Evolutionary conservation across 306 rosid species (phyloP).

Genomic region (Trifolium dubium): DNA sequence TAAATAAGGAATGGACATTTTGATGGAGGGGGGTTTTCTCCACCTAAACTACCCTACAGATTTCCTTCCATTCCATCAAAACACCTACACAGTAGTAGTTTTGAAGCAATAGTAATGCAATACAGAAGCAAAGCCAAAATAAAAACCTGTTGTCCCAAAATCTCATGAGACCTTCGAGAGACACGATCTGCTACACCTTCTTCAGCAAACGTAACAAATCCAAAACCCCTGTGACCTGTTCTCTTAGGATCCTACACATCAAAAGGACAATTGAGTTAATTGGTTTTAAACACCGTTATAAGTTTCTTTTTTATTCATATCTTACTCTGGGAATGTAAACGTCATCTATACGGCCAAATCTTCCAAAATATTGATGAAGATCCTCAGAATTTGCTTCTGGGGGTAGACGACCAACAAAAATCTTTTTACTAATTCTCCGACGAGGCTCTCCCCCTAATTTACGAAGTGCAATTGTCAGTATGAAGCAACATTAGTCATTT

Average conservation of each 20-base stretch:
- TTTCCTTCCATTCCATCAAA: slow-evolving; percentile 14
- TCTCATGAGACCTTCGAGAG: slow-evolving; percentile 88
- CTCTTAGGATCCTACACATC: slow-evolving; percentile 84
- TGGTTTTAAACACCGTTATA: slow-evolving; percentile 9
- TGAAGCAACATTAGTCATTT: slow-evolving; percentile 31
- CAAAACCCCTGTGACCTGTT: slow-evolving; percentile 95
- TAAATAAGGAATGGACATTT: slow-evolving; percentile 9
- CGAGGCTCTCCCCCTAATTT: slow-evolving; percentile 78
- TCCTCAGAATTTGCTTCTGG: slow-evolving; percentile 87
- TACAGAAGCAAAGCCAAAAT: slow-evolving; percentile 23
- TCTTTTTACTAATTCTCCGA: slow-evolving; percentile 80
- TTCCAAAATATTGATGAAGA: slow-evolving; percentile 89
- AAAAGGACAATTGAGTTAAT: slow-evolving; percentile 20
- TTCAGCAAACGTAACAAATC: slow-evolving; percentile 93
- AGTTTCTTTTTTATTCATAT: neutral
- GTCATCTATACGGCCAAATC: slow-evolving; percentile 90
- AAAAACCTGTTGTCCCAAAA: slow-evolving; percentile 85
- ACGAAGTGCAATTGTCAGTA: slow-evolving; percentile 38
- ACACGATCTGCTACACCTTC: slow-evolving; percentile 98
- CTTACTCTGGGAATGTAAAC: slow-evolving; percentile 92
- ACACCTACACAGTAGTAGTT: slow-evolving; percentile 11
- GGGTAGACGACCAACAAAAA: slow-evolving; percentile 89
- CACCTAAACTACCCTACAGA: neutral
- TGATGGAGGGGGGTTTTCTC: neutral
- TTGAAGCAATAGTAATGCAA: neutral